Percentiles rank a stretch among this genome's conserved stretches.
Conservation (phyloP, 192 early-diverging fungal species). For the Dispira simplex region DNA sequence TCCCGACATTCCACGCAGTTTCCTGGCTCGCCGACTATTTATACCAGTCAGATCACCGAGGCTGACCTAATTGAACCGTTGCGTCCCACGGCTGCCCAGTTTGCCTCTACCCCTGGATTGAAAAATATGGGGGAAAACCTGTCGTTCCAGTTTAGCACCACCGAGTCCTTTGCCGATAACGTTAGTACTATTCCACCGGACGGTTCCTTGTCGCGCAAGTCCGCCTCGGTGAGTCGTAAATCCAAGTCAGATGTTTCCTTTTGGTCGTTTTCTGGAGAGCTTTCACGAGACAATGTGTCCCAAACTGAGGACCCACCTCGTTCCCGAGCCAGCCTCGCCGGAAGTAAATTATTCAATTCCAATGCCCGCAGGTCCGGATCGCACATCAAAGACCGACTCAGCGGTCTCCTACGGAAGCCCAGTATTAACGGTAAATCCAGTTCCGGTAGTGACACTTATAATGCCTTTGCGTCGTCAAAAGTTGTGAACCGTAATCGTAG, state of each 20-base stretch:
- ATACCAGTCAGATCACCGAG: no score
- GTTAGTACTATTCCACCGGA: no score
- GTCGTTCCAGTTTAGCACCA: no score
- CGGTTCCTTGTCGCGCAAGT: no score
- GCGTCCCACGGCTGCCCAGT: no score
- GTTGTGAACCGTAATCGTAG: background rate
- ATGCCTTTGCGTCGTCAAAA: slow-evolving; percentile 7
- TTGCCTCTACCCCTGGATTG: no score
- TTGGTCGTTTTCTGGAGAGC: background rate
- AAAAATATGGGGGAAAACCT: no score
- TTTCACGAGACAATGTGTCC: background rate
- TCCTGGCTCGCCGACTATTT: no score
- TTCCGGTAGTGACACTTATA: background rate
- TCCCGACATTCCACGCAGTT: no score
- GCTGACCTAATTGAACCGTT: no score
- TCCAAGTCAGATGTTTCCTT: slow-evolving; percentile 1
- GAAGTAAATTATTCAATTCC: background rate
- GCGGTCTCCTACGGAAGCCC: background rate
- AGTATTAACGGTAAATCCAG: background rate
- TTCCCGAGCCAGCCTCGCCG: background rate
- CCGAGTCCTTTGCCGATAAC: no score
- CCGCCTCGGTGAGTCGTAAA: background rate
- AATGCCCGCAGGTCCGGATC: background rate
- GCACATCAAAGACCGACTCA: slow-evolving; percentile 5
- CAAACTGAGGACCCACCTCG: background rate